A percentile compares a stretch with the other conserved stretches of the same genome.
Evolutionary conservation across 83 land plant species (phyloP).

Genomic region (Diphasiastrum complanatum): DNA sequence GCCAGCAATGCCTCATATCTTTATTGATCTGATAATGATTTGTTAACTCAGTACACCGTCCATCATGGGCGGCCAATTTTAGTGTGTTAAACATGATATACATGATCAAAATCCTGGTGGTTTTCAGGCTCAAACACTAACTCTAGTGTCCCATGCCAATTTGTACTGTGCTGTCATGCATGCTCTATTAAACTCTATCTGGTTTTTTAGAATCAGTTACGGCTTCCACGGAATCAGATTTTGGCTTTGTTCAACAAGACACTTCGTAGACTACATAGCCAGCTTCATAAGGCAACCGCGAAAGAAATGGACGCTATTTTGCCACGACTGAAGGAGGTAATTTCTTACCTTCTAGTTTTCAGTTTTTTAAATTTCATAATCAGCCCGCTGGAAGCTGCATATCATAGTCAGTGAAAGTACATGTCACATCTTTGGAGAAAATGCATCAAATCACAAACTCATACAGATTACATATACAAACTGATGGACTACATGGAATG

Average conservation of each 20-base stretch:
- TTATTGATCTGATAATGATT: neutral
- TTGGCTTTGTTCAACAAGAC: conserved; percentile 60
- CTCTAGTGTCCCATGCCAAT: neutral
- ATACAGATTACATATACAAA: neutral
- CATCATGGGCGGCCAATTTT: too few species aligned
- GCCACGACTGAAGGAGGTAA: conserved; percentile 67
- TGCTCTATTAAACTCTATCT: neutral
- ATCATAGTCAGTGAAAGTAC: too few species aligned
- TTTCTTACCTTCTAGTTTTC: conserved; percentile 1
- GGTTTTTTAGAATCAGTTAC: conserved; percentile 38
- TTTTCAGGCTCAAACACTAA: too few species aligned
- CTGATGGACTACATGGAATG: neutral
- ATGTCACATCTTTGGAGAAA: too few species aligned
- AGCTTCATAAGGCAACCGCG: conserved; percentile 49
- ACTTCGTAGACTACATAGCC: conserved; percentile 58
- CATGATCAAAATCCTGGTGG: too few species aligned
- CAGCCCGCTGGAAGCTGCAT: too few species aligned
- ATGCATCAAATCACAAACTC: too few species aligned
- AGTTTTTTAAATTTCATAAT: neutral
- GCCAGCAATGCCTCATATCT: neutral
- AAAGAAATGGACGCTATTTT: conserved; percentile 53
- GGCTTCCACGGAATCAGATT: conserved; percentile 57
- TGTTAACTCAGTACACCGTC: neutral
- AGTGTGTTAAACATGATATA: too few species aligned
- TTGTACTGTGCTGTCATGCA: neutral